Evolutionary conservation across 179 eudicot species (phyloP).

Genomic region (Carnegiea gigantea): DNA sequence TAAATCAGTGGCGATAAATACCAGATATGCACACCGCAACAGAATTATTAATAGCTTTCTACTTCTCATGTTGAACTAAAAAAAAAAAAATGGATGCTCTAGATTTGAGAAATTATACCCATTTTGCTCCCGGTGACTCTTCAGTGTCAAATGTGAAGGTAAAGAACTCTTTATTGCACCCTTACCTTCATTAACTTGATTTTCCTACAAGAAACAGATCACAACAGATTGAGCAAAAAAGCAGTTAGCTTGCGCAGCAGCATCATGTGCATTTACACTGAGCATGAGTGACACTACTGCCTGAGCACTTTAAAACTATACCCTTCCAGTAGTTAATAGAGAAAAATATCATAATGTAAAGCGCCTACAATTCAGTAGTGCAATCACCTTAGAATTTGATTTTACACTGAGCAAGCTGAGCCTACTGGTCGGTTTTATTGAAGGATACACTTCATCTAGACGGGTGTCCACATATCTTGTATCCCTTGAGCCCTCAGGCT

Average conservation of each 20-base stretch:
- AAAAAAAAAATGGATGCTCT: not conserved
- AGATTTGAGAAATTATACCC: conserved; percentile 36
- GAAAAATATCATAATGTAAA: not conserved
- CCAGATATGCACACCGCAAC: not conserved
- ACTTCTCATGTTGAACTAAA: not conserved
- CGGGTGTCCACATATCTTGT: conserved; percentile 66
- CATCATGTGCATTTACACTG: not conserved
- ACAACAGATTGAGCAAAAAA: not conserved
- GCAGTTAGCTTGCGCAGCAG: not conserved
- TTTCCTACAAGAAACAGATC: conserved; percentile 36
- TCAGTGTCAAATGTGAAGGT: conserved; percentile 34
- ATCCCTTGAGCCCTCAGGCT: conserved; percentile 49
- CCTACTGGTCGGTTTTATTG: conserved; percentile 56
- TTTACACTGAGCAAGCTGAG: conserved; percentile 51
- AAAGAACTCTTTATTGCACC: conserved; percentile 39
- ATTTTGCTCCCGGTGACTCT: conserved; percentile 39
- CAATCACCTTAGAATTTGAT: conserved; percentile 58
- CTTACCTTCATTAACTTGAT: conserved; percentile 32
- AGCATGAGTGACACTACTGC: not conserved
- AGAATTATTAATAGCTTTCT: too few species aligned
- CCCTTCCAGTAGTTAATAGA: not conserved
- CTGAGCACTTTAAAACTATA: not conserved
- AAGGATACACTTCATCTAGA: conserved; percentile 67
- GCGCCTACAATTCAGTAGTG: not conserved
- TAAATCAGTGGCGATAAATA: conserved; percentile 9